Conservation (phyloP, 2,329 filamentous ascomycete species). For the Colletotrichum zoysiae region DNA sequence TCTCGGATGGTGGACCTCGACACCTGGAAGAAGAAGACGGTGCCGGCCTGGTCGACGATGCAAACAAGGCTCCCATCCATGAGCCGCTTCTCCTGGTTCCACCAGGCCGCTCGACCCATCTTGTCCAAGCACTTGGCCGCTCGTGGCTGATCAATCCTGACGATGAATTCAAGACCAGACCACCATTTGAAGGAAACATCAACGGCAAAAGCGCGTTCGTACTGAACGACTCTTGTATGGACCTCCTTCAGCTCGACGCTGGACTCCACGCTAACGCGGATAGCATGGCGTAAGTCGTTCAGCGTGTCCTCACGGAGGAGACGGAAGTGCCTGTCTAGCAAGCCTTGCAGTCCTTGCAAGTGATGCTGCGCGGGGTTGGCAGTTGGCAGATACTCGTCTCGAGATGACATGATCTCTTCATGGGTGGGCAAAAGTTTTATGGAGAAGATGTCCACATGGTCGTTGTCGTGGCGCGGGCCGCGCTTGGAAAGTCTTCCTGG, state of each 20-base stretch:
- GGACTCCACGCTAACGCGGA: slow-evolving; percentile 44
- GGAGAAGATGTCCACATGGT: slow-evolving; percentile 58
- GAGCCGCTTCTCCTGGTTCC: slow-evolving; percentile 62
- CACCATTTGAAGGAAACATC: slow-evolving; percentile 52
- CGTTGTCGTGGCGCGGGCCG: slow-evolving; percentile 62
- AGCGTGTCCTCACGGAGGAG: slow-evolving; percentile 68
- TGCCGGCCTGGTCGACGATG: slow-evolving; percentile 55
- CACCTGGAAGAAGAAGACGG: slow-evolving; percentile 58
- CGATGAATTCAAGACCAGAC: slow-evolving; percentile 58
- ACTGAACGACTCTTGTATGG: slow-evolving; percentile 42
- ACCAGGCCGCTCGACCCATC: slow-evolving; percentile 60
- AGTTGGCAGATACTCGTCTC: slow-evolving; percentile 59
- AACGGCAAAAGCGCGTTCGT: slow-evolving; percentile 42
- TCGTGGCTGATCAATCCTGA: slow-evolving; percentile 61
- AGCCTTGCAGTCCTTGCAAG: slow-evolving; percentile 57
- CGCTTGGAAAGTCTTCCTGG: slow-evolving; percentile 50
- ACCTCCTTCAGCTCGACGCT: slow-evolving; percentile 49
- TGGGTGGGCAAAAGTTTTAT: slow-evolving; percentile 64
- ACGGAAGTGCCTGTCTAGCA: slow-evolving; percentile 68
- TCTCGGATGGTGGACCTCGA: slow-evolving; percentile 46
- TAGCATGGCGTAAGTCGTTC: slow-evolving; percentile 63
- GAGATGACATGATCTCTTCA: slow-evolving; percentile 58
- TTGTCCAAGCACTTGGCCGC: slow-evolving; percentile 42
- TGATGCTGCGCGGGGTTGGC: slow-evolving; percentile 53
- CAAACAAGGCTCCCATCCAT: slow-evolving; percentile 64